These are phyloP conservation scores for Colletotrichum godetiae DNA, from an alignment of 2,329 filamentous ascomycete species.

Conservation along the genomic window DNA sequence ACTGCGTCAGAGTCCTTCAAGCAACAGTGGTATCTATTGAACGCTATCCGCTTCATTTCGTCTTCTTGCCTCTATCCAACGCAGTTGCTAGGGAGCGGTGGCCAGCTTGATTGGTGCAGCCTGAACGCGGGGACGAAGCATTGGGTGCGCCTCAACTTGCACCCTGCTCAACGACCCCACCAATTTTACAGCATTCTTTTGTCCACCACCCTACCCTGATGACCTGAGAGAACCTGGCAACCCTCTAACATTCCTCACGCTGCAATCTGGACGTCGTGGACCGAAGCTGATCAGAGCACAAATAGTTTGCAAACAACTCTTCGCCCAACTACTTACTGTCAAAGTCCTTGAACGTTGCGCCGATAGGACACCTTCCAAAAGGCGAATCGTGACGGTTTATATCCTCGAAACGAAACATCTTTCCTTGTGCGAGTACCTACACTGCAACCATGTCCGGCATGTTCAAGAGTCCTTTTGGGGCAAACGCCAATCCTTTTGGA, in stretches of 20 bases:
- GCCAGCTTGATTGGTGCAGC: conserved; percentile 9
- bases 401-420: not conserved
- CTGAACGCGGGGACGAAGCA: conserved; percentile 14
- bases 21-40: not conserved
- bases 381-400: not conserved
- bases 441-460: conserved; percentile 74
- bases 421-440: conserved; percentile 26
- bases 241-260: conserved; percentile 8
- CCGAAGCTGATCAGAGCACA: conserved; percentile 68
- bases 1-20: conserved; percentile 4
- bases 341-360: conserved; percentile 78
- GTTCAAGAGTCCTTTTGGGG: conserved; percentile 80
- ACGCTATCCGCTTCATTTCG: conserved; percentile 5
- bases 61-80: not conserved
- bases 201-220: conserved; percentile 12
- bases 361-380: conserved; percentile 67
- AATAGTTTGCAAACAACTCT: conserved; percentile 71
- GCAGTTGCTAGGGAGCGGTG: not conserved
- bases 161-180: conserved; percentile 26
- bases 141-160: conserved; percentile 8
- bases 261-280: conserved; percentile 53
- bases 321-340: conserved; percentile 63
- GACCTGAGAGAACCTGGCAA: conserved; percentile 24
- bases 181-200: conserved; percentile 36
- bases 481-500: conserved; percentile 80